Percentiles rank a stretch among this genome's conserved stretches.
Evolutionary conservation across 2,329 filamentous ascomycete species (phyloP).

Genomic region (Xylariaceae sp.): DNA sequence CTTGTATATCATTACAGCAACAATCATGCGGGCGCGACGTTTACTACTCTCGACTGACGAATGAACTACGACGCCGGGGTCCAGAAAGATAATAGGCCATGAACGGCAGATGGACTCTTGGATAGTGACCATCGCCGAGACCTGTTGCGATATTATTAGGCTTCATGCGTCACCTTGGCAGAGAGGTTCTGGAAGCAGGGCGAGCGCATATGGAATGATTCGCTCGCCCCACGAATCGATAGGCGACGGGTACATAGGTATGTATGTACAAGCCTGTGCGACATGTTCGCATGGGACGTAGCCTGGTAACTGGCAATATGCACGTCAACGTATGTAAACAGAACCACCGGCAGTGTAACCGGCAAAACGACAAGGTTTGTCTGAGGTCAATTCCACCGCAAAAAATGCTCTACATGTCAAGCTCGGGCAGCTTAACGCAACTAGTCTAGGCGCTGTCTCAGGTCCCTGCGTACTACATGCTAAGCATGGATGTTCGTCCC

Average conservation of each 20-base stretch:
- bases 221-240: conserved; percentile 18
- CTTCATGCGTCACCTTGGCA: conserved; percentile 2
- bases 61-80: conserved; percentile 7
- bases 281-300: not conserved
- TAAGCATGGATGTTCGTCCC: conserved; percentile 17
- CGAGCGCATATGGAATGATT: conserved; percentile 6
- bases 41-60: too few relatives aligned
- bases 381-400: conserved; percentile 2
- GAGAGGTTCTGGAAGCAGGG: not conserved
- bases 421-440: conserved; percentile 22
- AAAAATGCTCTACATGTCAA: conserved; percentile 23
- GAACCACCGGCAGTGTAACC: conserved; percentile 19
- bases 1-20: too few relatives aligned
- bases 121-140: not conserved
- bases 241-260: conserved; percentile 8
- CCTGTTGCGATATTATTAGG: not conserved
- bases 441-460: conserved; percentile 25
- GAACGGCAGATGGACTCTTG: not conserved
- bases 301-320: conserved; percentile 8
- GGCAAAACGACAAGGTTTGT: conserved; percentile 8
- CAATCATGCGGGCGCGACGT: too few relatives aligned
- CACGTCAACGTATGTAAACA: conserved; percentile 28
- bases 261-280: not conserved
- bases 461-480: conserved; percentile 24
- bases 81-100: not conserved